A percentile compares a stretch with the other conserved stretches of the same genome.
Evolutionary conservation across 495 filamentous ascomycete species (phyloP).

Genomic region (Halenospora varia): DNA sequence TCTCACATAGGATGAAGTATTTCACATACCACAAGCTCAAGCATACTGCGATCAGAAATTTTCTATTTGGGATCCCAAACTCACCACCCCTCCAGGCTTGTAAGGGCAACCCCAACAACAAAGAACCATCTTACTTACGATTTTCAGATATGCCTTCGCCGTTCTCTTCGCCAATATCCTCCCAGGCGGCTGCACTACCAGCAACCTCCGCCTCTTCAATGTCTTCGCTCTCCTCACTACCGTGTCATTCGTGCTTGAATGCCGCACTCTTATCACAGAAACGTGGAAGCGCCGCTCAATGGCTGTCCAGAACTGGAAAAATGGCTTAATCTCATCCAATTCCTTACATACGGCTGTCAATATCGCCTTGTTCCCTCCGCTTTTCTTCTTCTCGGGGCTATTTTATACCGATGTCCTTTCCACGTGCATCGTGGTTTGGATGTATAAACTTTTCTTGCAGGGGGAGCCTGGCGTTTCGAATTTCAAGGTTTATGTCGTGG

Average conservation of each 20-base stretch:
- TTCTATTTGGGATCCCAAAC: slow-evolving; percentile 86
- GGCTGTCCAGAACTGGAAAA: slow-evolving; percentile 13
- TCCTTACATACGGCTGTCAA: slow-evolving; percentile 68
- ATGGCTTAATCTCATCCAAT: slow-evolving; percentile 3
- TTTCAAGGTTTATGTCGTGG: slow-evolving; percentile 38
- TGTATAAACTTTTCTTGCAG: slow-evolving; percentile 58
- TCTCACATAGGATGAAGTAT: slow-evolving; percentile 74
- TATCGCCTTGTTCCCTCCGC: slow-evolving; percentile 77
- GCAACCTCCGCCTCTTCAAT: slow-evolving; percentile 48
- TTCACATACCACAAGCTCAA: slow-evolving; percentile 91
- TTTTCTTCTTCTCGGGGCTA: slow-evolving; percentile 92
- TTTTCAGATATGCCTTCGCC: slow-evolving; percentile 50
- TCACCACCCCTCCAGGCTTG: slow-evolving; percentile 92
- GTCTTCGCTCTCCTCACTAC: slow-evolving; percentile 38
- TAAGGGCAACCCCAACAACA: slow-evolving; percentile 37
- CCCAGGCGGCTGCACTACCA: slow-evolving; percentile 37
- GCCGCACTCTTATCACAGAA: slow-evolving; percentile 25
- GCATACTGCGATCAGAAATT: slow-evolving; percentile 76
- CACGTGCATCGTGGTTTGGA: slow-evolving; percentile 60
- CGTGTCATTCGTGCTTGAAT: slow-evolving; percentile 30
- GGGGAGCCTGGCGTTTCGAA: slow-evolving; percentile 27
- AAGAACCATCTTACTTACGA: neutral
- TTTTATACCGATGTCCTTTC: slow-evolving; percentile 90
- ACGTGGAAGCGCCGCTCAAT: neutral
- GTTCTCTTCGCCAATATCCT: slow-evolving; percentile 35